Base-by-base conservation (phyloP, 2,329 filamentous ascomycete species). In the Sphaerulina populicola region DNA sequence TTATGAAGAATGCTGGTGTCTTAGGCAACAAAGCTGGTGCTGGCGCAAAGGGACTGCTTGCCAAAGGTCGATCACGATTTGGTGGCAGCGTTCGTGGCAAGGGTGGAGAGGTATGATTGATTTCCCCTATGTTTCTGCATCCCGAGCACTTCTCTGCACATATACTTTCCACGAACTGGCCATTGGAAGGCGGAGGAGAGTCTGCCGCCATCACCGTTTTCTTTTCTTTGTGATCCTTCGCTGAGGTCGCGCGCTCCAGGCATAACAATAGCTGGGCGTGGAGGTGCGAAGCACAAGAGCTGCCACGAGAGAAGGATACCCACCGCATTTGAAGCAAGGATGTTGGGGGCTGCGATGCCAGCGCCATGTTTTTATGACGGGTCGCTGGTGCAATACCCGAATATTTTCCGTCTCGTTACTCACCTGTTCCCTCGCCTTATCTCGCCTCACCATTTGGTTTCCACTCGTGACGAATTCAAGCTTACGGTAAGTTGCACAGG, bases 1-100 rank as follows among this genome's bases (percentile, higher is more conserved):
- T 96, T 27, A 77, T 96, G 65, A 86, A 93, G 58, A 84, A 85
- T 18, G 90, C 90, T 49, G 88, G 88, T 47, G 72, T 81, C 14
- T 72, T 85, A 52, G 79, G 82, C 54, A 81, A 81, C 21, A 84
- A 83, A 63, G 82, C 81, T 30, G 78, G 80, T 57, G 89, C 88
- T 66, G 88, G 88, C 52, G 89, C 90, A 44, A 95, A 95, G 73
- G 91, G 90, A 47, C 71, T 96, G 57, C 83, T 96, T 68, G 88
- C 86, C 59, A 94, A 94, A 72, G 88, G 90, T 72, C 91, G 88
- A 70, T 82, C 52, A n/a, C 52, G 52, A 27, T 57, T 55, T 21
- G 51, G 53, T n/a, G 63, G 62, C 43, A 57, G 52, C 48, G 52
- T 56, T 45, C 74, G 75, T 68, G 75, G 78, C 56, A 79, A 77